Conservation (phyloP, 2,329 filamentous ascomycete genomes). For the Sporothrix curviconia region DNA sequence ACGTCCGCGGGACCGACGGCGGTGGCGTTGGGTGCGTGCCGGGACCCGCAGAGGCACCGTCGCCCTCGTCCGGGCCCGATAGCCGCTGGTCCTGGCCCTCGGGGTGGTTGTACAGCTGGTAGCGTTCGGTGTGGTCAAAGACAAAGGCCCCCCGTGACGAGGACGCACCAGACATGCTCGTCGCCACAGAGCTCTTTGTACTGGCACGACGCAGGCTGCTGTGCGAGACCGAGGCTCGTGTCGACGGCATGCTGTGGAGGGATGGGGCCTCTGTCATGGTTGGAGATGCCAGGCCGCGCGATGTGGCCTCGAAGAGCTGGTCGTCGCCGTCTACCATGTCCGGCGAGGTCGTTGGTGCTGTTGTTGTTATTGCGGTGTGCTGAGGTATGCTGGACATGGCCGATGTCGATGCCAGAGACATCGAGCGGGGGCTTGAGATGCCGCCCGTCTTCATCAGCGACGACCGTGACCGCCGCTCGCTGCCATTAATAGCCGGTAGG, state of each 20-base stretch:
- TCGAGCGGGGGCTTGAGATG: too few relatives aligned
- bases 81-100: background rate
- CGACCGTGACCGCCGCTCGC: slow-evolving; percentile 10
- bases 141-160: background rate
- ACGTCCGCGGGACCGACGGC: slow-evolving; percentile 16
- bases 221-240: background rate
- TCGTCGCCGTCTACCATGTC: slow-evolving; percentile 7
- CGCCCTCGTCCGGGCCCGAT: background rate
- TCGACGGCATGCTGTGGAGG: background rate
- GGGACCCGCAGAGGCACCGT: background rate
- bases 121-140: slow-evolving; percentile 8
- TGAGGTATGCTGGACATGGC: too few relatives aligned
- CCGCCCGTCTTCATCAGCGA: slow-evolving; percentile 9
- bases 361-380: too few relatives aligned
- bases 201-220: slow-evolving; percentile 10
- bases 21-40: background rate
- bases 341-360: background rate
- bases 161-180: slow-evolving; percentile 9
- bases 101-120: slow-evolving; percentile 11
- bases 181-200: slow-evolving; percentile 15
- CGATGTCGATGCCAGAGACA: too few relatives aligned
- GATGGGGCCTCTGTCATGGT: too few relatives aligned
- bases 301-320: background rate
- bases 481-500: slow-evolving; percentile 12
- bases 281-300: too few relatives aligned